Conservation (phyloP, 2,329 filamentous ascomycete species). For the Sclerotinia glacialis region DNA sequence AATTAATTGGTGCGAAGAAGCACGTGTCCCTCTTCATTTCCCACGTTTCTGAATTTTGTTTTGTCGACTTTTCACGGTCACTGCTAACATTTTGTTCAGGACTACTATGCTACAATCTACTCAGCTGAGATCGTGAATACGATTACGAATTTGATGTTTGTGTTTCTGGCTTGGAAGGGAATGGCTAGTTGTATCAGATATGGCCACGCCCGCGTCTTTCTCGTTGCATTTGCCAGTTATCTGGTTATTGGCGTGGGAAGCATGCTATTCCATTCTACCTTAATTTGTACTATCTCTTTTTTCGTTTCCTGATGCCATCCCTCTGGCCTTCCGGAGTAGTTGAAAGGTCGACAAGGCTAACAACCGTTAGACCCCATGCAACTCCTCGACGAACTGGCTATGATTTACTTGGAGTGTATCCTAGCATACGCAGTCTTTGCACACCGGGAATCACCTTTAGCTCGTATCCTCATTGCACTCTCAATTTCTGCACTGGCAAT, state of each 20-base stretch:
- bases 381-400: slow-evolving; percentile 4
- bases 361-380: not conserved
- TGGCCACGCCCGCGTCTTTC: not conserved
- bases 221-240: not conserved
- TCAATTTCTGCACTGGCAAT: not conserved
- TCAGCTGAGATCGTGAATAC: slow-evolving; percentile 7
- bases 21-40: not conserved
- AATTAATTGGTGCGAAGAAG: slow-evolving; percentile 16
- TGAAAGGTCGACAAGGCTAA: not conserved
- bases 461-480: not conserved
- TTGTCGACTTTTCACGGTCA: no score
- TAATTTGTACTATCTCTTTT: not conserved
- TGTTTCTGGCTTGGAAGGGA: slow-evolving; percentile 6
- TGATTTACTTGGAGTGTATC: slow-evolving; percentile 4
- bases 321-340: no score
- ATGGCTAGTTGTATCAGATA: not conserved
- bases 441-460: not conserved
- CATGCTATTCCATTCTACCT: slow-evolving; percentile 5
- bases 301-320: not conserved
- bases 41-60: no score
- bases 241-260: slow-evolving; percentile 1
- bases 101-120: slow-evolving; percentile 11
- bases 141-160: slow-evolving; percentile 6
- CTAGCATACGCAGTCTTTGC: slow-evolving; percentile 2
- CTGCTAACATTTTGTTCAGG: not conserved